Percentiles rank a stretch among this genome's conserved stretches.
phyloP scores from a whole-genome alignment of 257 asterid species.

The Verbena officinalis region DNA sequence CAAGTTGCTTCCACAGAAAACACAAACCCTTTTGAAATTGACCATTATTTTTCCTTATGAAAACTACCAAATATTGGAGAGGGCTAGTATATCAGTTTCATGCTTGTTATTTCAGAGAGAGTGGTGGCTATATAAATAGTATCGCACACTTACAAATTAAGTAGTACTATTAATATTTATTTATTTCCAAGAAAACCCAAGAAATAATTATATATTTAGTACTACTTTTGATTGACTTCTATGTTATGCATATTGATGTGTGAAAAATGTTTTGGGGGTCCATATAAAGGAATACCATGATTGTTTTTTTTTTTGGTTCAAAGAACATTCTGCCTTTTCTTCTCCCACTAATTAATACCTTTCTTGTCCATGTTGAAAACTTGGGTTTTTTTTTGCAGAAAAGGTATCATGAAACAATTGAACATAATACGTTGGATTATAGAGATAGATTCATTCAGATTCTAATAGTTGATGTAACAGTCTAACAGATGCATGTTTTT shows the following conservation, averaged over 20 bases:
- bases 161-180: background rate
- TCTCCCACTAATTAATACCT: constrained; percentile 23
- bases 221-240: constrained; percentile 27
- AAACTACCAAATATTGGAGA: background rate
- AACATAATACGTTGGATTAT: constrained; percentile 33
- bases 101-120: constrained; percentile 20
- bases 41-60: constrained; percentile 30
- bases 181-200: background rate
- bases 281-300: constrained; percentile 31
- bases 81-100: constrained; percentile 18
- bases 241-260: no score
- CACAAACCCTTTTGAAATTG: constrained; percentile 65
- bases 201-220: background rate
- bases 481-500: background rate
- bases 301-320: constrained; percentile 32
- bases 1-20: constrained; percentile 63
- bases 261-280: constrained; percentile 38
- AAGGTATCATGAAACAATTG: no score
- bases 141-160: no score
- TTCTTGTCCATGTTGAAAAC: background rate
- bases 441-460: constrained; percentile 30
- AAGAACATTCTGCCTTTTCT: constrained; percentile 33
- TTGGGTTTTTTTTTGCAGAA: constrained; percentile 1
- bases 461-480: constrained; percentile 2
- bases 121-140: constrained; percentile 27